Percentiles rank a stretch among this genome's conserved stretches.
These are phyloP conservation scores for Pseudopithomyces maydicus DNA, from an alignment of 2,329 filamentous ascomycete species.

Conservation along the genomic window DNA sequence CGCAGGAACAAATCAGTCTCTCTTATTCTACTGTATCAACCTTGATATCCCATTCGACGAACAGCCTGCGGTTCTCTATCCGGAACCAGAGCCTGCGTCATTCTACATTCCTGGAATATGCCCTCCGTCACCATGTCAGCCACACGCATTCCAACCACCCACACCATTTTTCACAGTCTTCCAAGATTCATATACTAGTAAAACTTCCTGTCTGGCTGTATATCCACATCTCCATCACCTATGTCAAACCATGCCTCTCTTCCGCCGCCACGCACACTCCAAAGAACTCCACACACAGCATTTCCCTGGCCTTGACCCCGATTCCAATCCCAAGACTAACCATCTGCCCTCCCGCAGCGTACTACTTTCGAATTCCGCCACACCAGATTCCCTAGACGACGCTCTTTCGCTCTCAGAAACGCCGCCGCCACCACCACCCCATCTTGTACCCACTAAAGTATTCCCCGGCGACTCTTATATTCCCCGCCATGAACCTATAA, in stretches of 20 bases:
- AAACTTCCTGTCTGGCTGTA: too few species aligned
- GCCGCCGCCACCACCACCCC: constrained; percentile 7
- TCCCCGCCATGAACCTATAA: constrained; percentile 22
- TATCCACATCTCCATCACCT: too few species aligned
- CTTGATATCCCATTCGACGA: too few species aligned
- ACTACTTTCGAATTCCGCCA: constrained; percentile 14
- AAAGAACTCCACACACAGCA: constrained; percentile 17
- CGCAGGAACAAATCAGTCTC: too few species aligned
- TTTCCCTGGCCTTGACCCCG: too few species aligned
- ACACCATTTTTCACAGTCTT: background rate
- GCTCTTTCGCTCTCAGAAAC: constrained; percentile 13
- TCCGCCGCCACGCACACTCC: constrained; percentile 14
- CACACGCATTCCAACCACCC: constrained; percentile 29
- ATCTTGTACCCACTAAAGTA: constrained; percentile 3
- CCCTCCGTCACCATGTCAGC: constrained; percentile 28
- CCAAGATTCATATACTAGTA: too few species aligned
- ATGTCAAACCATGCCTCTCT: constrained; percentile 25
- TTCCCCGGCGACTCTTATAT: constrained; percentile 9
- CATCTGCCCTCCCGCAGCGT: constrained; percentile 18
- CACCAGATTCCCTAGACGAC: constrained; percentile 17
- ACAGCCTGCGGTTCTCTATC: too few species aligned
- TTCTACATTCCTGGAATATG: constrained; percentile 27
- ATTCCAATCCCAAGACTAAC: constrained; percentile 15
- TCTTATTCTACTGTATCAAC: too few species aligned
- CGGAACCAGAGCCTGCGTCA: too few species aligned